phyloP scores from a whole-genome alignment of 164 flowering plant species.

The Pachysandra terminalis region DNA sequence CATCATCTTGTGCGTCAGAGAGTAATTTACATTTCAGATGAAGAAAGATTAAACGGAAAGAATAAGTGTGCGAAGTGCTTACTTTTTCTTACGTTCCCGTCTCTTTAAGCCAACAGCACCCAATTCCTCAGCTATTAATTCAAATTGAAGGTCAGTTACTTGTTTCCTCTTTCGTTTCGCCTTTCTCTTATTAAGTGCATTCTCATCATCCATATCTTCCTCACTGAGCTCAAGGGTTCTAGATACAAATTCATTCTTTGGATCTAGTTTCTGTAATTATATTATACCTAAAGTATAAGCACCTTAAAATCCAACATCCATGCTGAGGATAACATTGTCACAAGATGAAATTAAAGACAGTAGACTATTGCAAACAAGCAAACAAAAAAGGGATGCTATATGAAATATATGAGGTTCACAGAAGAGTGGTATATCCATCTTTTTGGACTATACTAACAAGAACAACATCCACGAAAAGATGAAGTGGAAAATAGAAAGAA shows the following conservation, averaged over 20 bases:
- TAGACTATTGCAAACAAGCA: not conserved
- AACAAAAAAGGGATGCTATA: not conserved
- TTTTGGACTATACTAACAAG: no score
- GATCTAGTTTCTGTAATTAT: constrained; percentile 32
- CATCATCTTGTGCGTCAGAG: not conserved
- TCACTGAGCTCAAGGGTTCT: constrained; percentile 17
- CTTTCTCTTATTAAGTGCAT: constrained; percentile 39
- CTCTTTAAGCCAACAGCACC: constrained; percentile 36
- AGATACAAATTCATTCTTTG: constrained; percentile 12
- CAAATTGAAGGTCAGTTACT: constrained; percentile 63
- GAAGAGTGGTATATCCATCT: no score
- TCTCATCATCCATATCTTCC: constrained; percentile 18
- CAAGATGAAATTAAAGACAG: not conserved
- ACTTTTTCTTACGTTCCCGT: constrained; percentile 74
- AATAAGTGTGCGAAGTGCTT: constrained; percentile 9
- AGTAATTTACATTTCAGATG: not conserved
- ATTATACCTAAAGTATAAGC: not conserved
- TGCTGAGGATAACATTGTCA: not conserved
- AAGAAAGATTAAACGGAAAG: not conserved
- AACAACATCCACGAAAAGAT: no score
- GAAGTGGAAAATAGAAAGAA: no score
- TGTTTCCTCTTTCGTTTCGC: constrained; percentile 57
- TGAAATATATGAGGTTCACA: not conserved
- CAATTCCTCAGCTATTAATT: constrained; percentile 19
- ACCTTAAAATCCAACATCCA: not conserved